phyloP scores from a whole-genome alignment of 768 basidiomycete genomes.

The Tremella mesenterica region DNA sequence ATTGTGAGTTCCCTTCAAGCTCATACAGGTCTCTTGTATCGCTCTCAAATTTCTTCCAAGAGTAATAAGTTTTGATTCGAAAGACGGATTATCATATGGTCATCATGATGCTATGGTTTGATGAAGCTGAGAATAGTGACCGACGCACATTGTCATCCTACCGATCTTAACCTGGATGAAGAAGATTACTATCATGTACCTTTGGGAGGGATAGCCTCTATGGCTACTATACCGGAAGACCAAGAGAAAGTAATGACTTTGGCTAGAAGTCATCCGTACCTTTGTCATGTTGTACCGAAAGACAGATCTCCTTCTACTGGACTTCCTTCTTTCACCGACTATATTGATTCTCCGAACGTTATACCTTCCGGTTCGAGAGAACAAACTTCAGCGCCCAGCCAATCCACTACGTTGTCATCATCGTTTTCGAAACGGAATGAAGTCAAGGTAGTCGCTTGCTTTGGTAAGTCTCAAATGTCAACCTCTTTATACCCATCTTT shows the following conservation, averaged over 20 bases:
- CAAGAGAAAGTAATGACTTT: conserved; percentile 63
- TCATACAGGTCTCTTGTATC: too few relatives aligned
- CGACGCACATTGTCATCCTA: conserved; percentile 90
- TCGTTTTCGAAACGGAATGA: conserved; percentile 10
- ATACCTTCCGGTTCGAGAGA: too few relatives aligned
- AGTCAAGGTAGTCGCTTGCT: conserved; percentile 61
- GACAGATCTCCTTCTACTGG: too few relatives aligned
- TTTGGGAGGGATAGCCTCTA: conserved; percentile 67
- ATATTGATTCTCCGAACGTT: too few relatives aligned
- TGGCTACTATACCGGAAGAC: conserved; percentile 55
- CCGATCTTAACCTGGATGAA: conserved; percentile 55
- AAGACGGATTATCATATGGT: too few relatives aligned
- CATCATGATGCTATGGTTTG: background rate
- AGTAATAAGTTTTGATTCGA: too few relatives aligned
- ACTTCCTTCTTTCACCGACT: too few relatives aligned
- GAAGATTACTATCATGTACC: conserved; percentile 53
- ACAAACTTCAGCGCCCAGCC: too few relatives aligned
- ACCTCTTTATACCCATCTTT: background rate
- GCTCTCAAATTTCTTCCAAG: too few relatives aligned
- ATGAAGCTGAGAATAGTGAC: conserved; percentile 47
- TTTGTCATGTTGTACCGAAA: conserved; percentile 50
- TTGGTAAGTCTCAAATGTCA: conserved; percentile 67
- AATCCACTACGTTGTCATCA: too few relatives aligned
- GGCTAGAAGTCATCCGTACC: conserved; percentile 48
- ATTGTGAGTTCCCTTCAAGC: conserved; percentile 6